Base-by-base conservation (phyloP, 2,329 filamentous ascomycete species). In the Lachnellula cervina region DNA sequence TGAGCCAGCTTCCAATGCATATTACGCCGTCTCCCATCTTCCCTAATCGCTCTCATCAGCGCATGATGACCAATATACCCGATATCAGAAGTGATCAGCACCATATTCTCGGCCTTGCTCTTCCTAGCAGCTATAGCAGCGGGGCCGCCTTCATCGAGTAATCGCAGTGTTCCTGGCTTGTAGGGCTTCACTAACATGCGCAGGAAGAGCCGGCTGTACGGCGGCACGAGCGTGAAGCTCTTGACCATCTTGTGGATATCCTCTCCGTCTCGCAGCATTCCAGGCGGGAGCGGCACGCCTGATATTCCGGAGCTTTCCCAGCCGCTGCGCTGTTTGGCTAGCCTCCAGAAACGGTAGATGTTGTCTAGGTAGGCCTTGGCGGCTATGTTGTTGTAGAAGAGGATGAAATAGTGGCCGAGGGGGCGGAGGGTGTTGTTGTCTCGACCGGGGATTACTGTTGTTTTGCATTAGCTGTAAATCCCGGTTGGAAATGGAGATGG, bases 331-430 rank as follows among this genome's bases (percentile, higher is more conserved):
- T 60, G 59, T 43, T 71, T 70, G 37, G 74, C 72, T 4, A 83
- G 68, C 14, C 68, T 66, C 68, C 82, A 79, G 16, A 87, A 71
- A 5, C 78, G 73, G 8, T 70, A 66, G 0, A 79, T 76, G 57
- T 83, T 80, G 23, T 76, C 73, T 52, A 80, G 77, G 70, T 89
- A 92, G 42, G 80, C 76, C 7, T 74, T 68, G 0, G 88, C 87
- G 13, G 83, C 80, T n/a, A 75, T 72, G 17, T 73, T 66, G 21
- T 75, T 79, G 58, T 80, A 75, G 74, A 92, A 93, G 53, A 89
- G 76, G 54, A 93, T 73, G 70, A 81, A 85, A 73, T 91, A 92
- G 64, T 78, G 78, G 56, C 82, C 84, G 1, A 80, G 70, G 4
- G 83, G 80, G 55, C 82, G 80, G 49, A 89, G 77, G 9, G 85